These are phyloP conservation scores for Leccinum huronense DNA, from an alignment of 1,284 basidiomycete species.

Conservation along the genomic window DNA sequence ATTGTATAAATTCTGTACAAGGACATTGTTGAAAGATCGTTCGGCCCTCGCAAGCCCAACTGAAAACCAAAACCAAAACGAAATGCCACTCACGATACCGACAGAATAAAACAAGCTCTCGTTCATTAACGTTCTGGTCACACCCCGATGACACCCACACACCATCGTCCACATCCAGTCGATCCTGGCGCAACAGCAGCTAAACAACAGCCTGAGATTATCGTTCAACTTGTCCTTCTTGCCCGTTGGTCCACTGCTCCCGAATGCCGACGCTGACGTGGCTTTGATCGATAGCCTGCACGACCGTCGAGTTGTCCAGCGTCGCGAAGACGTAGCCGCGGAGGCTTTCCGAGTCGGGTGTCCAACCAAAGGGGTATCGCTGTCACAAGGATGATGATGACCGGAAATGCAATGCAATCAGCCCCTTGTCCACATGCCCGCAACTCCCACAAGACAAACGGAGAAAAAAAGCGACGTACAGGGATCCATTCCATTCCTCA, in stretches of 20 bases:
- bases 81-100: constrained; percentile 58
- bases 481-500: constrained; percentile 53
- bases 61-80: not conserved
- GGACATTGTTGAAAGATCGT: constrained; percentile 2
- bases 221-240: constrained; percentile 95
- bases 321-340: constrained; percentile 90
- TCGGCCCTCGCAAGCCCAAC: not conserved
- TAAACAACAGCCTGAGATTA: constrained; percentile 90
- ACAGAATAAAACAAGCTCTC: constrained; percentile 90
- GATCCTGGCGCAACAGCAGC: constrained; percentile 94
- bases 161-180: constrained; percentile 96
- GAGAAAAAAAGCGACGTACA: constrained; percentile 40
- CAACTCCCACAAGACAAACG: not conserved
- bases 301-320: constrained; percentile 79
- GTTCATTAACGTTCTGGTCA: constrained; percentile 54
- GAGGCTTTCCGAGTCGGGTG: constrained; percentile 82
- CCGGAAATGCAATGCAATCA: not conserved
- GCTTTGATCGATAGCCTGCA: constrained; percentile 87
- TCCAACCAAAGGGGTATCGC: constrained; percentile 92
- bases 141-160: constrained; percentile 85
- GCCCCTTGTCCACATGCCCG: not conserved
- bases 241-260: constrained; percentile 80
- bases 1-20: constrained; percentile 81
- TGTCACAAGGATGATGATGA: constrained; percentile 27
- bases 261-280: constrained; percentile 79